Conservation (phyloP, 805 yeast species). For the Zygosaccharomyces rouxii region DNA sequence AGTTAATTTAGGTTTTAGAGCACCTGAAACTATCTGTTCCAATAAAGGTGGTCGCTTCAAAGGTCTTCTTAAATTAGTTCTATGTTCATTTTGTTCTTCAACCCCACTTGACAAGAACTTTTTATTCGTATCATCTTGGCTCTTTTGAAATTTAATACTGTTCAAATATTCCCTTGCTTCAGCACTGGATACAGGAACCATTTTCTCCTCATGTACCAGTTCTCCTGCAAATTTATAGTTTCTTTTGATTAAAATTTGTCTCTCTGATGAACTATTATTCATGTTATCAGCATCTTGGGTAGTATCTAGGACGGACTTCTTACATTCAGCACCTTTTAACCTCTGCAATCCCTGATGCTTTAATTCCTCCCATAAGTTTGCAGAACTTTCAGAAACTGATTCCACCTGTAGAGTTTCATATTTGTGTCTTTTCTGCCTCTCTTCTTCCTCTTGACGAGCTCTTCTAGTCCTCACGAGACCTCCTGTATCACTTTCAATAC, state of each 20-base stretch:
- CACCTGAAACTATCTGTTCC: slow-evolving; percentile 66
- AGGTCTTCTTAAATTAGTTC: slow-evolving; percentile 45
- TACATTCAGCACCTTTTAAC: slow-evolving; percentile 20
- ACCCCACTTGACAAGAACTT: slow-evolving; percentile 22
- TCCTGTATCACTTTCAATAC: slow-evolving; percentile 53
- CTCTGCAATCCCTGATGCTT: slow-evolving; percentile 36
- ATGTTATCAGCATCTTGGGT: slow-evolving; percentile 11
- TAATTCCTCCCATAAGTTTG: slow-evolving; percentile 53
- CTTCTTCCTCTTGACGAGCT: slow-evolving; percentile 48
- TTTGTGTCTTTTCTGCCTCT: slow-evolving; percentile 25
- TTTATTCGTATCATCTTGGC: slow-evolving; percentile 5
- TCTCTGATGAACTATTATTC: slow-evolving; percentile 27
- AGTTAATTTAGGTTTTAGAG: slow-evolving; percentile 73
- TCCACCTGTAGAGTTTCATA: slow-evolving; percentile 30
- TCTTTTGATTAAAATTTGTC: slow-evolving; percentile 65
- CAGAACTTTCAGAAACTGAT: slow-evolving; percentile 39
- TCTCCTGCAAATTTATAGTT: slow-evolving; percentile 90
- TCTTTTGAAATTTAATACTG: slow-evolving; percentile 42
- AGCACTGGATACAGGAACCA: slow-evolving; percentile 72
- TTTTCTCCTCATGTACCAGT: slow-evolving; percentile 67
- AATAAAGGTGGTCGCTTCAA: slow-evolving; percentile 70
- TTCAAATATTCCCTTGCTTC: slow-evolving; percentile 80
- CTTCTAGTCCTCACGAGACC: slow-evolving; percentile 68
- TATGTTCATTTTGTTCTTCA: slow-evolving; percentile 1
- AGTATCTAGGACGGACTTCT: slow-evolving; percentile 25